phyloP scores from a whole-genome alignment of 148 eudicot species.

The Cornus kousa region DNA sequence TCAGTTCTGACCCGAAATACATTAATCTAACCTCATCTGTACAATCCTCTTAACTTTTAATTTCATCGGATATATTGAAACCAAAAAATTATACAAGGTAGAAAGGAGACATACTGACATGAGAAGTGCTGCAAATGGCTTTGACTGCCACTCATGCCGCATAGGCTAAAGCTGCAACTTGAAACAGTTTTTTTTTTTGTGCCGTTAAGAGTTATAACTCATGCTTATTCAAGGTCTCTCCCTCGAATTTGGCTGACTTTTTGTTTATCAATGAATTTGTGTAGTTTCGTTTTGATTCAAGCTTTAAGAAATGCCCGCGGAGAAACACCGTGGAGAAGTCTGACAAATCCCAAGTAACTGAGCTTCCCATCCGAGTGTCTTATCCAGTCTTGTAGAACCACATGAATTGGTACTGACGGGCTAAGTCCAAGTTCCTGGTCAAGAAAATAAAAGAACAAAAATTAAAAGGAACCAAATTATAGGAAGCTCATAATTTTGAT shows the following conservation, averaged over 20 bases:
- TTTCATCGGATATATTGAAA: slow-evolving; percentile 18
- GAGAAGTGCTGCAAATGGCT: slow-evolving; percentile 3
- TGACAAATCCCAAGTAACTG: slow-evolving; percentile 86
- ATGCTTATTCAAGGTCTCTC: not conserved
- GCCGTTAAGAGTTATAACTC: not conserved
- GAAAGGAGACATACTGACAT: slow-evolving; percentile 6
- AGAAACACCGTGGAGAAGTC: slow-evolving; percentile 83
- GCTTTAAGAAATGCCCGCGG: slow-evolving; percentile 75
- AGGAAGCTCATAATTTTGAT: not conserved
- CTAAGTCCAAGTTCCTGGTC: slow-evolving; percentile 85
- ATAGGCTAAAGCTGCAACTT: not conserved
- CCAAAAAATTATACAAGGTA: not conserved
- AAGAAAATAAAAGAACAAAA: not conserved
- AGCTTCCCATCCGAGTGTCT: slow-evolving; percentile 93
- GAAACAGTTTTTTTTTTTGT: not conserved
- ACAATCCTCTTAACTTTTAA: slow-evolving; percentile 39
- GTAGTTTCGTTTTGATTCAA: slow-evolving; percentile 17
- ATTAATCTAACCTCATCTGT: slow-evolving; percentile 34
- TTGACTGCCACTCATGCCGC: not conserved
- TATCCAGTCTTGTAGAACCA: slow-evolving; percentile 95
- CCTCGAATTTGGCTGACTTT: not conserved
- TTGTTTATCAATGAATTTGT: not conserved
- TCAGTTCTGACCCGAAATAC: not conserved
- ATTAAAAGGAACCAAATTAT: not conserved
- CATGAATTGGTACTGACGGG: slow-evolving; percentile 89